Conservation (phyloP, 2,329 filamentous ascomycete genomes). For the Boeremia exigua region DNA sequence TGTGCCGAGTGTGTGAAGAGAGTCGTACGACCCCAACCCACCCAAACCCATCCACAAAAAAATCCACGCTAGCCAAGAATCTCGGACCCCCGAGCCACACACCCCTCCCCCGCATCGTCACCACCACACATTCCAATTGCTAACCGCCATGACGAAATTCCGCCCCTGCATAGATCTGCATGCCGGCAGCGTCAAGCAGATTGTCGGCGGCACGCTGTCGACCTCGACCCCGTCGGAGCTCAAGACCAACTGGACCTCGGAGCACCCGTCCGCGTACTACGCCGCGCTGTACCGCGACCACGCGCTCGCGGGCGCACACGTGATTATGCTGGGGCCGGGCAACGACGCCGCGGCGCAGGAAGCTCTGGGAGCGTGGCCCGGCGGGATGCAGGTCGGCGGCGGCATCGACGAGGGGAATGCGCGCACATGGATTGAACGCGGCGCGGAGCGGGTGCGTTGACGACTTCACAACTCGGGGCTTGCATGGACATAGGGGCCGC, state of each 20-base stretch:
- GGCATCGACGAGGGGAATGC: constrained; percentile 90
- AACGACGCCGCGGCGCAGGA: constrained; percentile 82
- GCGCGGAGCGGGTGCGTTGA: constrained; percentile 82
- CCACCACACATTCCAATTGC: background rate
- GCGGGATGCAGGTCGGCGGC: constrained; percentile 87
- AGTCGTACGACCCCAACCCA: background rate
- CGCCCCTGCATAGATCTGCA: constrained; percentile 97
- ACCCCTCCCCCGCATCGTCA: constrained; percentile 25
- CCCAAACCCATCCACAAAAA: background rate
- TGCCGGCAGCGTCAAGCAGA: constrained; percentile 97
- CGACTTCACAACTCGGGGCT: background rate
- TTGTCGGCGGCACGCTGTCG: constrained; percentile 87
- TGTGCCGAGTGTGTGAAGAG: background rate
- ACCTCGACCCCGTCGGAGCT: constrained; percentile 53
- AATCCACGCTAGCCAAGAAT: constrained; percentile 18
- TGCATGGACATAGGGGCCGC: too few species aligned
- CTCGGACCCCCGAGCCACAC: constrained; percentile 30
- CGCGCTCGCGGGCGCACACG: constrained; percentile 79
- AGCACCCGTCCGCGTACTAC: constrained; percentile 80
- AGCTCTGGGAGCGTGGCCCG: constrained; percentile 79
- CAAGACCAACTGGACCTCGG: constrained; percentile 91
- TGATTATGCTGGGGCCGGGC: constrained; percentile 93
- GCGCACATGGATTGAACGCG: constrained; percentile 80
- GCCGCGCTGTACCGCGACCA: constrained; percentile 80
- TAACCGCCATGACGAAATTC: constrained; percentile 79